These are phyloP conservation scores for Clonostachys chloroleuca DNA, from an alignment of 2,329 filamentous ascomycete genomes.

Conservation along the genomic window DNA sequence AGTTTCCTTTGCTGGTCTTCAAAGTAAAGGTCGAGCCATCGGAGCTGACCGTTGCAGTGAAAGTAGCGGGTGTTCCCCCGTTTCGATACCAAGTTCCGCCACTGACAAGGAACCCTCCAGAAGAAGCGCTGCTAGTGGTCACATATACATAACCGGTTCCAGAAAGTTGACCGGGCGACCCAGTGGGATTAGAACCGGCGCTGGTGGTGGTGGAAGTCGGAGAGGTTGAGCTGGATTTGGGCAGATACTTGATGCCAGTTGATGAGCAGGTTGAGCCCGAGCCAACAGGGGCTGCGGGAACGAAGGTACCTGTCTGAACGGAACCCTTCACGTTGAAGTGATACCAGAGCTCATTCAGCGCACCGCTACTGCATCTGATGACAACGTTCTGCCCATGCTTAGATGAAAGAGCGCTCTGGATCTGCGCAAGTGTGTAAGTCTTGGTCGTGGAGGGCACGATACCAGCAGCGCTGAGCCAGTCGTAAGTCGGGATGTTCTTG, in stretches of 20 bases:
- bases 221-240: slow-evolving; percentile 35
- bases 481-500: slow-evolving; percentile 60
- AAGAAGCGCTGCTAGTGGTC: slow-evolving; percentile 1
- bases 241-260: slow-evolving; percentile 56
- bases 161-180: slow-evolving; percentile 3
- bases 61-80: slow-evolving; percentile 16
- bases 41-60: slow-evolving; percentile 12
- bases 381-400: slow-evolving; percentile 50
- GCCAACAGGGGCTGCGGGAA: slow-evolving; percentile 49
- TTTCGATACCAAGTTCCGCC: slow-evolving; percentile 15
- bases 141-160: slow-evolving; percentile 9
- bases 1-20: slow-evolving; percentile 14
- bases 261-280: slow-evolving; percentile 51
- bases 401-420: slow-evolving; percentile 52
- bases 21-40: slow-evolving; percentile 12
- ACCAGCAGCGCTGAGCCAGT: slow-evolving; percentile 58
- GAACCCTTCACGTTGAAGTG: slow-evolving; percentile 59
- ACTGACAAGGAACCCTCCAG: slow-evolving; percentile 13
- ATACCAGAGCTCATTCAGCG: slow-evolving; percentile 52
- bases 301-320: slow-evolving; percentile 55
- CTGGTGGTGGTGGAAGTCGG: background rate
- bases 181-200: slow-evolving; percentile 1
- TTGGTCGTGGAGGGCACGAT: slow-evolving; percentile 46
- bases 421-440: slow-evolving; percentile 55
- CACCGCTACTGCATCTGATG: slow-evolving; percentile 46